Conservation (phyloP, 306 rosid species). For the Myrica gale region DNA sequence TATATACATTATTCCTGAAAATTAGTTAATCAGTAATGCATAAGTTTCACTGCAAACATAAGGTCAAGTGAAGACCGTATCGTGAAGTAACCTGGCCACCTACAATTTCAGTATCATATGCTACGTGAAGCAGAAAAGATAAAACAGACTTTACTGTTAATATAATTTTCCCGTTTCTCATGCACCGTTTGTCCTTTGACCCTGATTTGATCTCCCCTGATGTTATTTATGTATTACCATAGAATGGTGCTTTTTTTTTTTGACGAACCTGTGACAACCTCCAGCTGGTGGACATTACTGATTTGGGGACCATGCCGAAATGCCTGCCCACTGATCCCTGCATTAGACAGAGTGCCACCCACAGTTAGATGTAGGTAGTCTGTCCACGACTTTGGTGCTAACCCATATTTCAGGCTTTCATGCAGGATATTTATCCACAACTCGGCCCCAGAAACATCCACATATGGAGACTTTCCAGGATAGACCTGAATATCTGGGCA, state of each 20-base stretch:
- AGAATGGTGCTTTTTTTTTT: neutral
- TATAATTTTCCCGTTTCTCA: too few relatives aligned
- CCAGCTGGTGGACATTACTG: slow-evolving; percentile 86
- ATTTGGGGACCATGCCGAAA: slow-evolving; percentile 94
- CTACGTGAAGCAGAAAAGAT: slow-evolving; percentile 1
- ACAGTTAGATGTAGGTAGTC: slow-evolving; percentile 88
- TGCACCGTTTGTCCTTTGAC: too few relatives aligned
- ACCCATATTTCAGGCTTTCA: slow-evolving; percentile 74
- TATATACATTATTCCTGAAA: slow-evolving; percentile 4
- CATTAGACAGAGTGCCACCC: slow-evolving; percentile 96
- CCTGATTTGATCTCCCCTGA: too few relatives aligned
- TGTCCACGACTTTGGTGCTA: slow-evolving; percentile 96
- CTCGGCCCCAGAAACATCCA: slow-evolving; percentile 86
- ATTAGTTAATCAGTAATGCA: neutral
- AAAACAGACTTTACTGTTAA: neutral
- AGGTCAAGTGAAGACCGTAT: slow-evolving; percentile 13
- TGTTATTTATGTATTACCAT: neutral
- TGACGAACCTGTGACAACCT: slow-evolving; percentile 91
- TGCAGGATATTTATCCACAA: slow-evolving; percentile 88
- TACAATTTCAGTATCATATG: neutral
- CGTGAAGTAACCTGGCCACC: slow-evolving; percentile 9
- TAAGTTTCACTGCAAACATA: slow-evolving; percentile 16
- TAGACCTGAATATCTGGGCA: slow-evolving; percentile 51
- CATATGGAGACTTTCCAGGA: slow-evolving; percentile 47
- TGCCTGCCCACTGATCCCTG: slow-evolving; percentile 96